These are phyloP conservation scores for Puccinia coronata DNA, from an alignment of 1,284 basidiomycete genomes.

Conservation along the genomic window DNA sequence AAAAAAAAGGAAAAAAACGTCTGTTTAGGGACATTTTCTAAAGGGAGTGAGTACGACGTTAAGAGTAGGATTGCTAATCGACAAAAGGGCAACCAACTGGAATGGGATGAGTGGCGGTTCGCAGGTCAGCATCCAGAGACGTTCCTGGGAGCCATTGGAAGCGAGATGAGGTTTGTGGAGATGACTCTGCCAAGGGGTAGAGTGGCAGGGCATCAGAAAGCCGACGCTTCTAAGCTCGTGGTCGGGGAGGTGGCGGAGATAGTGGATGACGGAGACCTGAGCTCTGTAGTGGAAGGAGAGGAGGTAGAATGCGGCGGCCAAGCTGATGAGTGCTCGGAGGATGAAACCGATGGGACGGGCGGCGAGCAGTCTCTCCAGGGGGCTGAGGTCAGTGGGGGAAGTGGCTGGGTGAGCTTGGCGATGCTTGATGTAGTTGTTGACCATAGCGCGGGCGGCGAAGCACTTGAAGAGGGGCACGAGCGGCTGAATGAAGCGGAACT, in stretches of 20 bases:
- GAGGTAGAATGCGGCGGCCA: slow-evolving; percentile 69
- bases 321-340: slow-evolving; percentile 63
- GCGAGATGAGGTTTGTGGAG: slow-evolving; percentile 70
- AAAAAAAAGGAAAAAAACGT: neutral
- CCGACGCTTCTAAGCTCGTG: slow-evolving; percentile 69
- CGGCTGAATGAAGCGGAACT: slow-evolving; percentile 95
- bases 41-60: neutral
- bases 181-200: slow-evolving; percentile 90
- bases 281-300: slow-evolving; percentile 72
- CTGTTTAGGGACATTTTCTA: neutral
- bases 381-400: neutral
- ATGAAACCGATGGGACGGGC: slow-evolving; percentile 49
- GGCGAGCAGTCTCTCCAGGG: slow-evolving; percentile 21
- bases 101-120: slow-evolving; percentile 79
- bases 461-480: slow-evolving; percentile 81
- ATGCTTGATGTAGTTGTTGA: slow-evolving; percentile 61
- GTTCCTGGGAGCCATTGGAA: slow-evolving; percentile 59
- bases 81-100: slow-evolving; percentile 13
- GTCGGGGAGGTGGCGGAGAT: slow-evolving; percentile 60
- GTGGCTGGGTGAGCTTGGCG: neutral
- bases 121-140: slow-evolving; percentile 81
- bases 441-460: slow-evolving; percentile 72
- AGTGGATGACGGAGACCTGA: slow-evolving; percentile 71
- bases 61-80: neutral
- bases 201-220: slow-evolving; percentile 95